These are phyloP conservation scores for Curvularia sp. DNA, from an alignment of 2,329 filamentous ascomycete species.

Conservation along the genomic window DNA sequence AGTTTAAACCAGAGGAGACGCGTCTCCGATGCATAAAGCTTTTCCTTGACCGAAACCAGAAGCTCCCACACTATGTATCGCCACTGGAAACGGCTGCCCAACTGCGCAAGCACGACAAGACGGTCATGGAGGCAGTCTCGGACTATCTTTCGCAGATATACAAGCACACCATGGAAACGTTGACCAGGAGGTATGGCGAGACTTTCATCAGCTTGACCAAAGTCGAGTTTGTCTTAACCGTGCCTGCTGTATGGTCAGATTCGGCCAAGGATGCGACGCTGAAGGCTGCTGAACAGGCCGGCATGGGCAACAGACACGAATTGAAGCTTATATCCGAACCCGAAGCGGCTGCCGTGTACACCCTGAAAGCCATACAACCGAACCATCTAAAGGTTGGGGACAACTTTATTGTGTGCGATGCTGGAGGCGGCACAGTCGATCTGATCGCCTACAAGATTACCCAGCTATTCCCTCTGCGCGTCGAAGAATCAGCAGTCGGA, in stretches of 20 bases:
- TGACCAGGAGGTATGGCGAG: conserved; percentile 76
- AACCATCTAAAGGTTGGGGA: conserved; percentile 74
- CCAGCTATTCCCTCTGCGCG: conserved; percentile 72
- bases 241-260: conserved; percentile 83
- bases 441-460: conserved; percentile 80
- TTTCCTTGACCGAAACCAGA: conserved; percentile 81
- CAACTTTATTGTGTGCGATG: conserved; percentile 66
- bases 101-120: conserved; percentile 76
- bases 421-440: conserved; percentile 42
- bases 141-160: conserved; percentile 82
- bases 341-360: conserved; percentile 81
- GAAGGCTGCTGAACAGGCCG: conserved; percentile 77
- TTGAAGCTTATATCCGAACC: conserved; percentile 81
- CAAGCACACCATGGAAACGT: conserved; percentile 78
- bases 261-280: conserved; percentile 84
- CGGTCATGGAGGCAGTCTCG: conserved; percentile 78
- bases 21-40: conserved; percentile 83
- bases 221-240: conserved; percentile 78
- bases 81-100: conserved; percentile 78
- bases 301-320: conserved; percentile 73
- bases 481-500: conserved; percentile 81
- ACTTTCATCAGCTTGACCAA: conserved; percentile 78
- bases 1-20: conserved; percentile 79
- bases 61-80: conserved; percentile 80
- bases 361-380: conserved; percentile 78